Conservation (phyloP, 208 protist species). For the Wallacemonas sp. region DNA sequence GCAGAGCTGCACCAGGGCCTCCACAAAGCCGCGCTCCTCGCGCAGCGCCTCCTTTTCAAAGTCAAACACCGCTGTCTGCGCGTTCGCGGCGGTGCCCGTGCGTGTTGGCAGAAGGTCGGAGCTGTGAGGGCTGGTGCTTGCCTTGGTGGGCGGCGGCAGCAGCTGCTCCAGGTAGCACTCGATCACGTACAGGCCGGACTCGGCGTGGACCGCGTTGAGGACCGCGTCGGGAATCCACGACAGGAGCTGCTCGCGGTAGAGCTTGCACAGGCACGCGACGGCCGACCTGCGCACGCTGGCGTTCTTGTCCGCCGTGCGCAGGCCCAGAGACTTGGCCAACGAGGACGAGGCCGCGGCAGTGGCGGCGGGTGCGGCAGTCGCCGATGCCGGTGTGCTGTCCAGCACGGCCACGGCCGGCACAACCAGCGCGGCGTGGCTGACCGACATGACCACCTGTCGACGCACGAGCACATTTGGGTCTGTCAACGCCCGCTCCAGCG, state of each 20-base stretch:
- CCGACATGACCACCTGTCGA: slow-evolving; percentile 39
- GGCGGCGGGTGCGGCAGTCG: background rate
- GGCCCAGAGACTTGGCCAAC: slow-evolving; percentile 48
- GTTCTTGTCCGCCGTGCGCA: slow-evolving; percentile 68
- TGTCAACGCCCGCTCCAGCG: slow-evolving; percentile 35
- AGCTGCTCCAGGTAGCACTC: slow-evolving; percentile 49
- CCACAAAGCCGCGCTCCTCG: slow-evolving; percentile 39
- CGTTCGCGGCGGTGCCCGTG: background rate
- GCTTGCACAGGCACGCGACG: slow-evolving; percentile 42
- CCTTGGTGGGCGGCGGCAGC: slow-evolving; percentile 38
- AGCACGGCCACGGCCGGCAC: slow-evolving; percentile 20
- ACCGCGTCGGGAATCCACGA: slow-evolving; percentile 71
- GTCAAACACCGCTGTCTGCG: slow-evolving; percentile 42
- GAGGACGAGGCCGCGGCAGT: background rate
- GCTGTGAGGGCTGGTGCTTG: background rate
- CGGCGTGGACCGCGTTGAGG: slow-evolving; percentile 44
- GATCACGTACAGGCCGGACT: slow-evolving; percentile 34
- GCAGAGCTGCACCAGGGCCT: slow-evolving; percentile 57
- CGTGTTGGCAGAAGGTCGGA: background rate
- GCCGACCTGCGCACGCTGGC: slow-evolving; percentile 54
- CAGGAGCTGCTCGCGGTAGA: slow-evolving; percentile 48
- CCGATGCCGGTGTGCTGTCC: too few species aligned
- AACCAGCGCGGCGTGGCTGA: slow-evolving; percentile 36
- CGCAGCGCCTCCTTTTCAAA: slow-evolving; percentile 59
- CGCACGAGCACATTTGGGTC: slow-evolving; percentile 62